These are phyloP conservation scores for Arctium lappa DNA, from an alignment of 129 eudicot genomes.

Conservation along the genomic window DNA sequence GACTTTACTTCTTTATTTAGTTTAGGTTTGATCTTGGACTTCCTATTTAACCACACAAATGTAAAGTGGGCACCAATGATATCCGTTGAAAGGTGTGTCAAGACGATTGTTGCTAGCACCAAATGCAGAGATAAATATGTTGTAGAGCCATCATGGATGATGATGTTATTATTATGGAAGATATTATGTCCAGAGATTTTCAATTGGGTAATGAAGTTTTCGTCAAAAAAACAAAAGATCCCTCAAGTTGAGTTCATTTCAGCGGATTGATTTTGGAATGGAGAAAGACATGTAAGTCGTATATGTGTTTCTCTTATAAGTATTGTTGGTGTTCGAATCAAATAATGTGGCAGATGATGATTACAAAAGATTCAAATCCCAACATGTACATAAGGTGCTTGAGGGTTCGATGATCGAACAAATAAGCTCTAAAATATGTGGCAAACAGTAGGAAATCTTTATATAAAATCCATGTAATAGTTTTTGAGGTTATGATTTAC, in stretches of 20 bases:
- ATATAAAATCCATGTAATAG: too few relatives aligned
- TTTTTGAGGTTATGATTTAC: too few relatives aligned
- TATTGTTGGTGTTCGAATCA: not conserved
- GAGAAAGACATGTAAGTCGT: not conserved
- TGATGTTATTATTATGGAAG: slow-evolving; percentile 34
- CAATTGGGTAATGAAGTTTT: slow-evolving; percentile 37
- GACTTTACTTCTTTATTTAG: not conserved
- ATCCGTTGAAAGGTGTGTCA: slow-evolving; percentile 38
- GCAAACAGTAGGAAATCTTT: not conserved
- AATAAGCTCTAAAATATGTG: not conserved
- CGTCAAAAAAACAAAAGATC: slow-evolving; percentile 19
- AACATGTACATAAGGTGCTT: too few relatives aligned
- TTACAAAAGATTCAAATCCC: not conserved
- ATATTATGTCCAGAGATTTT: slow-evolving; percentile 37
- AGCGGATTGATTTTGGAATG: not conserved
- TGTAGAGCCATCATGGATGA: slow-evolving; percentile 58
- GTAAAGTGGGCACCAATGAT: slow-evolving; percentile 33
- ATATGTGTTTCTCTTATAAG: not conserved
- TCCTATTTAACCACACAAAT: slow-evolving; percentile 22
- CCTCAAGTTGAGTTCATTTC: not conserved
- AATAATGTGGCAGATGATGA: not conserved
- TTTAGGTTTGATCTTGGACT: too few relatives aligned
- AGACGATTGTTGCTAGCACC: slow-evolving; percentile 54
- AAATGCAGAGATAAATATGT: slow-evolving; percentile 54
- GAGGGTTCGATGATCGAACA: not conserved